Conservation (phyloP, 768 basidiomycete species). For the Boletus pseudo-olivaceus region DNA sequence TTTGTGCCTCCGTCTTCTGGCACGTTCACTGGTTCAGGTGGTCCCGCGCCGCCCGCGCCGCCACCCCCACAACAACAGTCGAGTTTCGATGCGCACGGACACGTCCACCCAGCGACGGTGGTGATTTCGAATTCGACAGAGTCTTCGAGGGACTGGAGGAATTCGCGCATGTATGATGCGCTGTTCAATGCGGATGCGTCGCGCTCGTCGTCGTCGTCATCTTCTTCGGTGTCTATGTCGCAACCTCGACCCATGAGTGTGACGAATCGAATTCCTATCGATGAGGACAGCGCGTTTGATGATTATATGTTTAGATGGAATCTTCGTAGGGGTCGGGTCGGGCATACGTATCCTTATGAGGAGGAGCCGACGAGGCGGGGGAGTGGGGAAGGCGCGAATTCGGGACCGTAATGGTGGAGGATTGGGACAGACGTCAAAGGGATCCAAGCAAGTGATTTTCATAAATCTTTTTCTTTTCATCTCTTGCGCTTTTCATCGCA, state of each 20-base stretch:
- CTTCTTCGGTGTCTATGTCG: conserved; percentile 6
- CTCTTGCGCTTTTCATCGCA: background rate
- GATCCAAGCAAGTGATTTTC: background rate
- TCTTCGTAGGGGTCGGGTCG: background rate
- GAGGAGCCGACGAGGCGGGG: conserved; percentile 7
- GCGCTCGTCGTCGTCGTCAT: conserved; percentile 20
- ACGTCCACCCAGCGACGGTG: background rate
- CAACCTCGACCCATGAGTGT: conserved; percentile 13
- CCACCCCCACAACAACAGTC: background rate
- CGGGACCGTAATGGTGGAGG: background rate
- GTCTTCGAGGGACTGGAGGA: conserved; percentile 15
- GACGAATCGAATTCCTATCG: conserved; percentile 17
- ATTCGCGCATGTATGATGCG: conserved; percentile 7
- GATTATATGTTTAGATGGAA: conserved; percentile 17
- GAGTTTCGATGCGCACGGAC: conserved; percentile 5
- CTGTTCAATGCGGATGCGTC: conserved; percentile 8
- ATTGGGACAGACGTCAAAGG: background rate
- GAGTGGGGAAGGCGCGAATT: conserved; percentile 4
- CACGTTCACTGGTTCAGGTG: conserved; percentile 1
- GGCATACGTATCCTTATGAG: background rate
- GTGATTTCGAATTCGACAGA: conserved; percentile 9
- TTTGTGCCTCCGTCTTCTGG: conserved; percentile 7
- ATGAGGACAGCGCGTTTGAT: conserved; percentile 18
- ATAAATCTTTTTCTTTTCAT: background rate
- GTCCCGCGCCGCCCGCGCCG: background rate